These are phyloP conservation scores for Clonostachys rosea DNA, from an alignment of 2,329 filamentous ascomycete species.

Conservation along the genomic window DNA sequence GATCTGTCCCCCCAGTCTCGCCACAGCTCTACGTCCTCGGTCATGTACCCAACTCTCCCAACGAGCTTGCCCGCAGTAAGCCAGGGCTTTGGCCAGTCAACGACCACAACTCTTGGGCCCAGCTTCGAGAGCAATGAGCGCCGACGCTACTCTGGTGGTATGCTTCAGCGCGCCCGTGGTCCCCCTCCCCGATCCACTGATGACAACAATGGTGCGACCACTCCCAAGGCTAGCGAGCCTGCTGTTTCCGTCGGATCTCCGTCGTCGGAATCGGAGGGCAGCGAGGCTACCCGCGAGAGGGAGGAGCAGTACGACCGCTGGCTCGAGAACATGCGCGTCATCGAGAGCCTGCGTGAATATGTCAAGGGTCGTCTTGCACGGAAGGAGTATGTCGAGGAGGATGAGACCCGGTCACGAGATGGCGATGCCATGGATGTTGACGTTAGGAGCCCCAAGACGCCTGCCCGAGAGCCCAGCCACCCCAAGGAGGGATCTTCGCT, in stretches of 20 bases:
- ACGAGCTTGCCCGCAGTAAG: constrained; percentile 55
- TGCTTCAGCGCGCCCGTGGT: constrained; percentile 56
- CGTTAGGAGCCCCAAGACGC: constrained; percentile 14
- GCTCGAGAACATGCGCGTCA: constrained; percentile 62
- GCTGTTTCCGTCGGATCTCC: constrained; percentile 46
- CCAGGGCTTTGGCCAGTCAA: constrained; percentile 64
- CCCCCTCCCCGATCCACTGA: constrained; percentile 28
- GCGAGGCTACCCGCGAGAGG: constrained; percentile 46
- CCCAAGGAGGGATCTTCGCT: constrained; percentile 25
- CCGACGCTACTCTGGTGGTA: constrained; percentile 61
- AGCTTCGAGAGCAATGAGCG: constrained; percentile 60
- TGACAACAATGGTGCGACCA: constrained; percentile 26
- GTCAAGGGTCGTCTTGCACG: constrained; percentile 52
- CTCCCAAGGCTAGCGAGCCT: constrained; percentile 37
- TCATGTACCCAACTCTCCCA: constrained; percentile 69
- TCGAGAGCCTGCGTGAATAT: constrained; percentile 56
- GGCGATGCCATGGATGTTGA: constrained; percentile 30
- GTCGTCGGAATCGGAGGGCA: constrained; percentile 47
- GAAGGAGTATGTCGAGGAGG: constrained; percentile 43
- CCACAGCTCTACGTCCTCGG: constrained; percentile 53
- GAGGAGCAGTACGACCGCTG: constrained; percentile 61
- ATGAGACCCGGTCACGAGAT: constrained; percentile 8
- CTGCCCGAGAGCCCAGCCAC: constrained; percentile 7
- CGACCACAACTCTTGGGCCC: constrained; percentile 67
- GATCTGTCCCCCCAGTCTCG: constrained; percentile 65